These are phyloP conservation scores for Fistulinella cinereoalba DNA, from an alignment of 1,284 basidiomycete species.

Conservation along the genomic window DNA sequence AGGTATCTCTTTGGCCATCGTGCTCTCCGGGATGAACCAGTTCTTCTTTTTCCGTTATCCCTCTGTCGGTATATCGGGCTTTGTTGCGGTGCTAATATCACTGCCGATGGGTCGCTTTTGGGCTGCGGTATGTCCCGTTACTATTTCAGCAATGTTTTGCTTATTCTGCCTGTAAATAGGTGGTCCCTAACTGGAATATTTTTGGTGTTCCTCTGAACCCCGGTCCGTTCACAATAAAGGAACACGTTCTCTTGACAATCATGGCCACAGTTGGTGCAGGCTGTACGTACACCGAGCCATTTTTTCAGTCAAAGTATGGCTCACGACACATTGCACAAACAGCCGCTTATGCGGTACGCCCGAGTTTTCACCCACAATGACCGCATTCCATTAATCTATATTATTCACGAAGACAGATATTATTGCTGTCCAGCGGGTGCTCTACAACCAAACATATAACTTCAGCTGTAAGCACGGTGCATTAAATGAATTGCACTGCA, in stretches of 20 bases:
- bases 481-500: background rate
- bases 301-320: too few relatives aligned
- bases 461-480: slow-evolving; percentile 50
- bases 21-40: slow-evolving; percentile 62
- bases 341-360: slow-evolving; percentile 33
- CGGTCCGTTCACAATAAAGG: slow-evolving; percentile 72
- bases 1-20: slow-evolving; percentile 49
- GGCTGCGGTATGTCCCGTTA: slow-evolving; percentile 38
- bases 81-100: slow-evolving; percentile 61
- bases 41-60: slow-evolving; percentile 70
- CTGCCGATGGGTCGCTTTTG: slow-evolving; percentile 64
- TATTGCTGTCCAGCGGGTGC: slow-evolving; percentile 71
- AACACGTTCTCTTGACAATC: slow-evolving; percentile 67
- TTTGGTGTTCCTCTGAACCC: slow-evolving; percentile 63
- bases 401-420: slow-evolving; percentile 56
- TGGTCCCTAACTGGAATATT: slow-evolving; percentile 55
- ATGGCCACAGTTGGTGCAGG: slow-evolving; percentile 73
- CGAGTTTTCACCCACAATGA: background rate
- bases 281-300: slow-evolving; percentile 26
- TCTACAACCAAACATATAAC: slow-evolving; percentile 62
- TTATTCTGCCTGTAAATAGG: slow-evolving; percentile 6
- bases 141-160: background rate
- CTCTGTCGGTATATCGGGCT: slow-evolving; percentile 46
- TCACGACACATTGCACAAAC: background rate
- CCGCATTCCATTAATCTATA: background rate